Conservation (phyloP, 148 eudicot genomes). For the Spergularia marina region DNA sequence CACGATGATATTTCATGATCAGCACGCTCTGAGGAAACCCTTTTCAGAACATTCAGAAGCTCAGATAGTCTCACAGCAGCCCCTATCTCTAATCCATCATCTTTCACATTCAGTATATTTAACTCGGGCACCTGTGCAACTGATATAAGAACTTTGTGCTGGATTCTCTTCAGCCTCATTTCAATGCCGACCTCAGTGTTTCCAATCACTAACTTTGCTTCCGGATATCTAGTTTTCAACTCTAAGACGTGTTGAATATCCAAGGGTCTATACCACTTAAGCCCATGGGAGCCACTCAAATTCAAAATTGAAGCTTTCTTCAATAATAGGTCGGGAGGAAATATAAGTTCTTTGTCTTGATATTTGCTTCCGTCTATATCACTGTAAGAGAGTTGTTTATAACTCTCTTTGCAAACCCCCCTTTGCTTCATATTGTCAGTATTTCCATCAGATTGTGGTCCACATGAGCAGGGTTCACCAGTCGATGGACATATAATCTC, state of each 20-base stretch:
- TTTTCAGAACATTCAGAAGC: constrained; percentile 46
- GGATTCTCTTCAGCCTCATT: constrained; percentile 79
- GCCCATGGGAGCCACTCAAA: constrained; percentile 68
- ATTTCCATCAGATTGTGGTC: constrained; percentile 34
- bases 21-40: constrained; percentile 45
- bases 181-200: constrained; percentile 95
- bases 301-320: constrained; percentile 51
- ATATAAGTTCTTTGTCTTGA: constrained; percentile 78
- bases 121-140: constrained; percentile 78
- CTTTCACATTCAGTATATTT: constrained; percentile 55
- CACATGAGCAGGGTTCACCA: constrained; percentile 93
- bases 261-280: constrained; percentile 84
- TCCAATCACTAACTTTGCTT: constrained; percentile 75
- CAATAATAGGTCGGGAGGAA: constrained; percentile 80
- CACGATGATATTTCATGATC: constrained; percentile 73
- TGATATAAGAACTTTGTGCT: constrained; percentile 69
- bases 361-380: constrained; percentile 75
- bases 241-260: constrained; percentile 78
- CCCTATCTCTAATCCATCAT: constrained; percentile 92
- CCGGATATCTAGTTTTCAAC: constrained; percentile 70
- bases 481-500: constrained; percentile 92
- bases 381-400: constrained; percentile 59
- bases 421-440: constrained; percentile 25
- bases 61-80: constrained; percentile 82
- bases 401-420: constrained; percentile 20